Percentiles rank a stretch among this genome's conserved stretches.
These are phyloP conservation scores for Ustilago sp. DNA, from an alignment of 1,284 basidiomycete genomes.

Conservation along the genomic window DNA sequence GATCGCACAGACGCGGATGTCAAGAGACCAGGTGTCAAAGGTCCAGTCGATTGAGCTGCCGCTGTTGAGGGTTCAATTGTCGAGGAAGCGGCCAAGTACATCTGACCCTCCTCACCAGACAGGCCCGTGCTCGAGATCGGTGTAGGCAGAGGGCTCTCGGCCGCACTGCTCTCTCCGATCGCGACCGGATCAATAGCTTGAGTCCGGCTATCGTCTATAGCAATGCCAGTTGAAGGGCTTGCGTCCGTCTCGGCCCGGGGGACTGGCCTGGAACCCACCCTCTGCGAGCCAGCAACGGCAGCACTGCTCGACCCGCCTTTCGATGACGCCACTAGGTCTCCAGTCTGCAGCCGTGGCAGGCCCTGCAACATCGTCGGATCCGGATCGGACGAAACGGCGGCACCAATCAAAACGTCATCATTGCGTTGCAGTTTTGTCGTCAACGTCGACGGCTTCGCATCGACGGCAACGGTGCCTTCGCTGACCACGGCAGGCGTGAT, in stretches of 20 bases:
- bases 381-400: background rate
- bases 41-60: conserved; percentile 16
- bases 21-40: conserved; percentile 28
- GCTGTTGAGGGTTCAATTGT: conserved; percentile 21
- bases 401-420: background rate
- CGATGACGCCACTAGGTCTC: background rate
- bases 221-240: conserved; percentile 4
- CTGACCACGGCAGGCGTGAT: conserved; percentile 33
- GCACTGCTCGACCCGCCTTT: conserved; percentile 23
- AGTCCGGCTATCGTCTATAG: background rate
- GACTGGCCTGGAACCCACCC: conserved; percentile 1
- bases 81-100: conserved; percentile 36
- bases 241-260: conserved; percentile 32
- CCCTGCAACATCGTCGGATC: background rate
- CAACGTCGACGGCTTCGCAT: background rate
- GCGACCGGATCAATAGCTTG: background rate
- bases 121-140: conserved; percentile 23
- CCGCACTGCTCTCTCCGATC: background rate
- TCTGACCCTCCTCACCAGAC: conserved; percentile 30
- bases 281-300: conserved; percentile 17
- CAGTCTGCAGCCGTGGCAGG: conserved; percentile 26
- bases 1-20: conserved; percentile 34
- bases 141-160: background rate
- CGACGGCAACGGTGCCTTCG: conserved; percentile 7
- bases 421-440: background rate